These are phyloP conservation scores for Aethionema arabicum DNA, from an alignment of 345 rosid genomes.

Conservation along the genomic window DNA sequence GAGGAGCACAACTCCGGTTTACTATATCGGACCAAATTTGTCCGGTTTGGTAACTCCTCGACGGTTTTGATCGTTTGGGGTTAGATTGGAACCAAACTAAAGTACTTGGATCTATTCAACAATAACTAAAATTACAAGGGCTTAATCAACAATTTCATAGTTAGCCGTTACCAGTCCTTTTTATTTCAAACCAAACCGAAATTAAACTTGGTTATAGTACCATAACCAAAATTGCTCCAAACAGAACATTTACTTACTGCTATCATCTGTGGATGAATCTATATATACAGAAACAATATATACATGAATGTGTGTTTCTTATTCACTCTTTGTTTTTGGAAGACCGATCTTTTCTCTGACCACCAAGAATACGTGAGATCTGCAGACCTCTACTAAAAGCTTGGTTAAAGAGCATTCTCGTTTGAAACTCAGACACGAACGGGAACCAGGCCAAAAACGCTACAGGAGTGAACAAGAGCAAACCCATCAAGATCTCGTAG, in stretches of 20 bases:
- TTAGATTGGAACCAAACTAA: neutral
- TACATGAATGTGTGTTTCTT: neutral
- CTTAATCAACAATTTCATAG: too few species aligned
- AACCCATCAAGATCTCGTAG: conserved; percentile 70
- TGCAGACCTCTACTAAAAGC: conserved; percentile 93
- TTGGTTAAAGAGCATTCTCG: conserved; percentile 91
- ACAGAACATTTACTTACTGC: neutral
- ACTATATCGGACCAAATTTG: neutral
- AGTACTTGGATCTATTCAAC: neutral
- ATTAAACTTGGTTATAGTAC: too few species aligned
- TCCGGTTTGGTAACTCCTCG: neutral
- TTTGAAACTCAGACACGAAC: conserved; percentile 82
- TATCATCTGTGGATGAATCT: neutral
- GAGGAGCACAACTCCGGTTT: neutral
- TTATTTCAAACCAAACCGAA: too few species aligned
- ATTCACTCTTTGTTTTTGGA: conserved; percentile 56
- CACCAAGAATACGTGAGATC: conserved; percentile 85
- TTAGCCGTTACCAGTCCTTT: too few species aligned
- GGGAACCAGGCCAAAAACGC: conserved; percentile 96
- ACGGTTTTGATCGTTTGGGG: neutral
- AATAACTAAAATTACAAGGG: neutral
- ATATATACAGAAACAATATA: neutral
- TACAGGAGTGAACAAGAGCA: conserved; percentile 75
- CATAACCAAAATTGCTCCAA: too few species aligned
- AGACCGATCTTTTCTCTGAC: conserved; percentile 63